Conservation (phyloP, 805 yeast species). For the Ogataea kodamae region DNA sequence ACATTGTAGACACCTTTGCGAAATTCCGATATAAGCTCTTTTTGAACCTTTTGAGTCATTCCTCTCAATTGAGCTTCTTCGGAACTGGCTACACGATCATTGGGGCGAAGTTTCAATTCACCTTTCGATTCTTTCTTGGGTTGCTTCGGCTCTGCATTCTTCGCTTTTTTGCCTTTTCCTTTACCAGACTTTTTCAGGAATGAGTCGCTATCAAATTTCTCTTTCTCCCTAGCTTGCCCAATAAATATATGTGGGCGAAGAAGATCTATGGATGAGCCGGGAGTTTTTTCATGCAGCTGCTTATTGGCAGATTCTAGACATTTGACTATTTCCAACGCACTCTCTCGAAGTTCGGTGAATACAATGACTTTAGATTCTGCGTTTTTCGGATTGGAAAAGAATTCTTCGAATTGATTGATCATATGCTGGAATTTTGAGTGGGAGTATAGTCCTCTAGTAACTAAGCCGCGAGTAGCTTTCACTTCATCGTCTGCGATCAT, state of each 20-base stretch:
- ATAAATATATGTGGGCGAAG: conserved; percentile 81
- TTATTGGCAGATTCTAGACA: conserved; percentile 44
- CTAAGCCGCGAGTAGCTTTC: conserved; percentile 17
- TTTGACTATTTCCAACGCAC: conserved; percentile 83
- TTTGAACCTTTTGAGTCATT: conserved; percentile 88
- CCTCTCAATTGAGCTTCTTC: conserved; percentile 77
- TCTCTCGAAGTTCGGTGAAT: conserved; percentile 84
- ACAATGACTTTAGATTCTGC: conserved; percentile 72
- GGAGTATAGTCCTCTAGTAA: conserved; percentile 38
- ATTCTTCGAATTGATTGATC: conserved; percentile 52
- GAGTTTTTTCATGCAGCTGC: conserved; percentile 10
- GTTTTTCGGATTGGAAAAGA: conserved; percentile 42
- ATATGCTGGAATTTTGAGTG: conserved; percentile 73
- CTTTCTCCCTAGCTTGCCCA: conserved; percentile 83
- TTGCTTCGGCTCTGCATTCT: conserved; percentile 28
- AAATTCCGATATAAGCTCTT: conserved; percentile 70
- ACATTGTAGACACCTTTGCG: conserved; percentile 71
- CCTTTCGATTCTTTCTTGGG: conserved; percentile 18
- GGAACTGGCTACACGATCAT: conserved; percentile 53
- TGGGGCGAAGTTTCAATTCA: conserved; percentile 33
- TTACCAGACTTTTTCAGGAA: conserved; percentile 41
- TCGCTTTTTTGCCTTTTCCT: conserved; percentile 36
- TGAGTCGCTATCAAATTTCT: conserved; percentile 57
- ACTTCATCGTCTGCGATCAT: conserved; percentile 34
- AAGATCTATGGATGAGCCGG: conserved; percentile 28